Base-by-base conservation (phyloP, 768 basidiomycete genomes). In the Galerina sulciceps region DNA sequence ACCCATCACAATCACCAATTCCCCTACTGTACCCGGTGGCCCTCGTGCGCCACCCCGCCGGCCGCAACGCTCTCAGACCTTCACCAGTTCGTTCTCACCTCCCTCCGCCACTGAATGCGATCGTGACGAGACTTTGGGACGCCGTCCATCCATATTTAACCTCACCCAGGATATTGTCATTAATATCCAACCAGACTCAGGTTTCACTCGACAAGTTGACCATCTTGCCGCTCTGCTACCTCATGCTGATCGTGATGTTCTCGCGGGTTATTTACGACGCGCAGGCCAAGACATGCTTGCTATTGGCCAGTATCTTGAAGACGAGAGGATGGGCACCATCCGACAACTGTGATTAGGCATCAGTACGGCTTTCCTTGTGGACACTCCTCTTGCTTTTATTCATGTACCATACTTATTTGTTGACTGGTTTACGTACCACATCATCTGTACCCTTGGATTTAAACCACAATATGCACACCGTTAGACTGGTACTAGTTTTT, bases 271-370 rank as follows among this genome's bases (percentile, higher is more conserved):
- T 71, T 72, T 94, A 58, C 83, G 84, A 26, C 81, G 88, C 10
- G 79, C 90, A 10, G 92, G 92, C 18, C 85, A 90, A 67, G 91
- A 92, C 71, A 89, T 93, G 42, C 75, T 91, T 42, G 92, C 92
- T n/a, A 91, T 94, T 64, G 90, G 90, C 14, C 88, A 91, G 68
- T 94, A 91, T 70, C 76, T 94, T 10, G 91, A 92, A 62, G 92
- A 94, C 62, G 89, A 92, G 69, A 89, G 88, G 75, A 90, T 87
- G 66, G 90, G 90, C 34, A 80, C 76, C 45, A 68, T 92, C 47
- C 77, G 79, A 57, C 67, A 55, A 61, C 63, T 58, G 55, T 68
- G 70, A 74, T 40, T 77, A 65, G 49, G 15, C 42, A 11, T 55
- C 31, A 50, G 37, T 37, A 14, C 15, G 18, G 23, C 22, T 40